These are phyloP conservation scores for Ascochyta rabiei DNA, from an alignment of 2,329 filamentous ascomycete genomes.

Conservation along the genomic window DNA sequence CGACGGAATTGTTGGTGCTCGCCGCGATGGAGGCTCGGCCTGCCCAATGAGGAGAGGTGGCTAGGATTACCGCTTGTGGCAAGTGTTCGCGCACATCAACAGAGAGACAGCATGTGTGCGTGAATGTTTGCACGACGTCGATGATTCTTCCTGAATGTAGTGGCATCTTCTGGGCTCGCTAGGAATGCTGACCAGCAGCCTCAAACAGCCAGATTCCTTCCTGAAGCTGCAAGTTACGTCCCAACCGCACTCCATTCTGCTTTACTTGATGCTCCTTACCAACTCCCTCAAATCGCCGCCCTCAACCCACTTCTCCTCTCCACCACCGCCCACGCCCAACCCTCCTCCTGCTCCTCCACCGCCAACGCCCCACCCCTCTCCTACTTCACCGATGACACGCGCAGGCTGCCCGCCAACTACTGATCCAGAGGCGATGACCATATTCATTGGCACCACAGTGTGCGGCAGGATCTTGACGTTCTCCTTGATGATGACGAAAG, in stretches of 20 bases:
- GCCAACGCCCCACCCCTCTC: slow-evolving; percentile 58
- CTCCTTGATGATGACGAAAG: slow-evolving; percentile 92
- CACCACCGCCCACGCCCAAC: slow-evolving; percentile 46
- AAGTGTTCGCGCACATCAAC: not conserved
- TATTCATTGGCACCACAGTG: slow-evolving; percentile 80
- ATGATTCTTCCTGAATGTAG: too few relatives aligned
- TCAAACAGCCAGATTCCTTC: too few relatives aligned
- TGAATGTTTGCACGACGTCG: not conserved
- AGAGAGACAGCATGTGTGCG: not conserved
- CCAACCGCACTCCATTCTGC: not conserved
- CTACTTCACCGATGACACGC: slow-evolving; percentile 55
- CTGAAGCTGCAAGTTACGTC: too few relatives aligned
- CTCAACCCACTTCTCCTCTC: slow-evolving; percentile 56
- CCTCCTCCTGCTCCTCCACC: slow-evolving; percentile 41
- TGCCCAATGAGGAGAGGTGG: not conserved
- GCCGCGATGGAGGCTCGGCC: too few relatives aligned
- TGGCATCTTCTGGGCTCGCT: too few relatives aligned
- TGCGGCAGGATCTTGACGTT: slow-evolving; percentile 87
- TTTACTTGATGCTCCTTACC: slow-evolving; percentile 53
- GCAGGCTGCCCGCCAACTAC: slow-evolving; percentile 72
- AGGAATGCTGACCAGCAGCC: too few relatives aligned
- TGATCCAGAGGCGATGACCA: slow-evolving; percentile 91
- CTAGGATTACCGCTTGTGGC: not conserved
- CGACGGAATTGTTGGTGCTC: not conserved
- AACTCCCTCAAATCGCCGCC: slow-evolving; percentile 57